These are phyloP conservation scores for Lentinula novae-zelandiae DNA, from an alignment of 1,284 basidiomycete species.

Conservation along the genomic window DNA sequence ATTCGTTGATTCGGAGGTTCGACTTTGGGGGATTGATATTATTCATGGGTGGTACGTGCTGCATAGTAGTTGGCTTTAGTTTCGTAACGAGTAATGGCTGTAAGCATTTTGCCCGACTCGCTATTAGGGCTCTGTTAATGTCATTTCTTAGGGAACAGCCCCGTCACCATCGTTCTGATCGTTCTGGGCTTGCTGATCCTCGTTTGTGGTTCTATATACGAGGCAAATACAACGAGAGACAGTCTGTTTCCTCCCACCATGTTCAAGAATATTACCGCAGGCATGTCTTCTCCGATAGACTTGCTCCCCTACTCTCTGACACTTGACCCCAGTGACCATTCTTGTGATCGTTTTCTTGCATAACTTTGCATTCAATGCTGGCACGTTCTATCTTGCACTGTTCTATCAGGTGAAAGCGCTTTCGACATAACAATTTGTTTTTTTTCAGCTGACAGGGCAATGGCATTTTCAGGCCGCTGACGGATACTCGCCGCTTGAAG, in stretches of 20 bases:
- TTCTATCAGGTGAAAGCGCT: constrained; percentile 62
- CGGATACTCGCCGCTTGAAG: constrained; percentile 59
- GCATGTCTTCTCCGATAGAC: constrained; percentile 34
- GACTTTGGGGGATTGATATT: constrained; percentile 73
- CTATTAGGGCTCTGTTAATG: constrained; percentile 3
- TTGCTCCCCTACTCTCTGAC: constrained; percentile 19
- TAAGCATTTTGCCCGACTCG: constrained; percentile 32
- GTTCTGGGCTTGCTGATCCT: constrained; percentile 51
- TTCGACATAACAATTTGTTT: not conserved
- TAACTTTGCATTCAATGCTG: constrained; percentile 75
- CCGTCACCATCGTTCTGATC: constrained; percentile 59
- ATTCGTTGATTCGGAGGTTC: constrained; percentile 48
- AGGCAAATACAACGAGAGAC: constrained; percentile 59
- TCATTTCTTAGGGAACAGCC: constrained; percentile 57
- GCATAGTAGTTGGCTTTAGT: constrained; percentile 74
- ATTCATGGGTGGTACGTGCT: constrained; percentile 72
- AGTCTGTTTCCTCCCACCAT: constrained; percentile 65
- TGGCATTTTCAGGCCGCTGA: constrained; percentile 51
- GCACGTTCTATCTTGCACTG: constrained; percentile 77
- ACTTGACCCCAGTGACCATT: constrained; percentile 48
- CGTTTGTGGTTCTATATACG: constrained; percentile 57
- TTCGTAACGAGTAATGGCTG: constrained; percentile 65
- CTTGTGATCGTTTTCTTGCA: constrained; percentile 71
- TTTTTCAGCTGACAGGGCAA: constrained; percentile 12
- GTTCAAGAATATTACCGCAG: constrained; percentile 55